Evolutionary conservation across 1,139 yeast genomes (phyloP).

Genomic region (Barnettozyma hawaiiensis): DNA sequence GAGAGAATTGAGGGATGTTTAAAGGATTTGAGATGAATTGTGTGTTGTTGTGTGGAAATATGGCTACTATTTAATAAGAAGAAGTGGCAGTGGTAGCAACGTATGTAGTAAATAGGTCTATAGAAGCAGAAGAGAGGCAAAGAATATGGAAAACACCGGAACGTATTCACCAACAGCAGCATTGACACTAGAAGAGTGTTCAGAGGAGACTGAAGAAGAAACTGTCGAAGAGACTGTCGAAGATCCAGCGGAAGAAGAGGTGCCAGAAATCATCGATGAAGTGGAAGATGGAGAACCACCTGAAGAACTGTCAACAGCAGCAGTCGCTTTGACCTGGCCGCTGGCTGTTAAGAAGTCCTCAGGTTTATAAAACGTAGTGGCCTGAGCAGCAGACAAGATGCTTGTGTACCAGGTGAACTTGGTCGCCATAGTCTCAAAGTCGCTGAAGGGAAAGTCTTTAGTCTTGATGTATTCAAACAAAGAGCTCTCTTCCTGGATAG

Average conservation of each 20-base stretch:
- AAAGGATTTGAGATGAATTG: constrained; percentile 10
- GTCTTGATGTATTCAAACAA: constrained; percentile 30
- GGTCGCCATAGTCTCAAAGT: constrained; percentile 36
- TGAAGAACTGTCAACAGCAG: constrained; percentile 5
- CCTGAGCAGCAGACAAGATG: constrained; percentile 29
- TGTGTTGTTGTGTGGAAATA: not conserved
- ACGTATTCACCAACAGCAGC: constrained; percentile 6
- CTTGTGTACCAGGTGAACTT: constrained; percentile 40
- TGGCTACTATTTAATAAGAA: too few relatives aligned
- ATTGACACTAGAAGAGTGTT: not conserved
- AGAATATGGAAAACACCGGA: constrained; percentile 13
- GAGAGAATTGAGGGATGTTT: constrained; percentile 20
- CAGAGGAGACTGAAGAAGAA: not conserved
- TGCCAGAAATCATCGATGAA: not conserved
- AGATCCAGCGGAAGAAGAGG: not conserved
- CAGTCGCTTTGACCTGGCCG: not conserved
- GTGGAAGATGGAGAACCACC: constrained; percentile 1
- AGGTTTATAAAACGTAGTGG: constrained; percentile 34
- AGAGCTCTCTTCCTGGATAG: constrained; percentile 22
- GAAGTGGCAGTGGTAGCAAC: too few relatives aligned
- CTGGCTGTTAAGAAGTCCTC: constrained; percentile 31
- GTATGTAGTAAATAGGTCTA: too few relatives aligned
- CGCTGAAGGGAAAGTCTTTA: constrained; percentile 36
- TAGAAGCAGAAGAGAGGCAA: constrained; percentile 8
- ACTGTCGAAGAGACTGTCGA: constrained; percentile 4